Conservation (phyloP, 768 basidiomycete genomes). For the Boletus coccyginus region DNA sequence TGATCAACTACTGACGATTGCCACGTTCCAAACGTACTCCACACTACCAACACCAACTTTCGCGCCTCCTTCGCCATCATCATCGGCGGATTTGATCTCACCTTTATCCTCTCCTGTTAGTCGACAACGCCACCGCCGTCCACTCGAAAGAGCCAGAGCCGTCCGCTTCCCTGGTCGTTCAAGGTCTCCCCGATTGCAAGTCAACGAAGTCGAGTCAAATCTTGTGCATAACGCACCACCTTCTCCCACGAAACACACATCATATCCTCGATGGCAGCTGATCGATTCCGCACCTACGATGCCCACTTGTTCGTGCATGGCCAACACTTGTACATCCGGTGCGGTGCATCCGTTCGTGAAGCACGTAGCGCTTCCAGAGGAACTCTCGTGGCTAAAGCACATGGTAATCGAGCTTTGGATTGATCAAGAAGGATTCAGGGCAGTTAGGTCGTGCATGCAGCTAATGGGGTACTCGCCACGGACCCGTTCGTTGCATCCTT, state of each 20-base stretch:
- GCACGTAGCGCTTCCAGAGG: slow-evolving; percentile 31
- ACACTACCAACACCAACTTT: slow-evolving; percentile 27
- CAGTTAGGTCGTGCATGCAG: too few species aligned
- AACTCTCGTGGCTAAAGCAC: slow-evolving; percentile 53
- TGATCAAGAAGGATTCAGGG: slow-evolving; percentile 34
- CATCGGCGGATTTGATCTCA: slow-evolving; percentile 25
- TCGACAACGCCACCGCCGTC: slow-evolving; percentile 27
- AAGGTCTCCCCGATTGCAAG: slow-evolving; percentile 23
- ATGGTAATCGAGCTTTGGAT: slow-evolving; percentile 60
- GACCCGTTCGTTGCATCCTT: slow-evolving; percentile 8
- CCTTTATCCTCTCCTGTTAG: slow-evolving; percentile 19
- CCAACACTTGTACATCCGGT: slow-evolving; percentile 2
- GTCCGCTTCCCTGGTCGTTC: slow-evolving; percentile 29
- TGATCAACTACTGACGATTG: slow-evolving; percentile 14
- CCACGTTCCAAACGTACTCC: slow-evolving; percentile 26
- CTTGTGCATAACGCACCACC: background rate
- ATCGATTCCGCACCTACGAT: slow-evolving; percentile 3
- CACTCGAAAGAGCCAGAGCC: slow-evolving; percentile 32
- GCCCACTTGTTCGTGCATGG: slow-evolving; percentile 4
- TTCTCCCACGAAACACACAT: slow-evolving; percentile 3
- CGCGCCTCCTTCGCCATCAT: slow-evolving; percentile 29
- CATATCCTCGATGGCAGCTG: slow-evolving; percentile 14
- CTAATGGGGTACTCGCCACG: too few species aligned
- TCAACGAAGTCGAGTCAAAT: slow-evolving; percentile 11
- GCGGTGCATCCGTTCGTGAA: slow-evolving; percentile 10